These are phyloP conservation scores for Acacia confusa DNA, from an alignment of 306 rosid species.

Conservation along the genomic window DNA sequence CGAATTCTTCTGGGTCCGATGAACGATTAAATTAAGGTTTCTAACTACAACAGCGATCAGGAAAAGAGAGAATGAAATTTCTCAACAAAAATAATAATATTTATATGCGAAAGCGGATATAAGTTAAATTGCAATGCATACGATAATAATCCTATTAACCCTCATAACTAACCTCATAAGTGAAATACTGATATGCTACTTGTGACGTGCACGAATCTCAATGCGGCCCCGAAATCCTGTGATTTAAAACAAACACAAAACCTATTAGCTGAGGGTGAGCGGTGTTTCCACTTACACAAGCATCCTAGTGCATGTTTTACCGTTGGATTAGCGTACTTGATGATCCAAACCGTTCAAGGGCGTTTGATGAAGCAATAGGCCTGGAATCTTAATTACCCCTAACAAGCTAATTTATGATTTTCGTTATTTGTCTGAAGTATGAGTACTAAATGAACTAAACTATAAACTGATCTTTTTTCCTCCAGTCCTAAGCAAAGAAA, in stretches of 20 bases:
- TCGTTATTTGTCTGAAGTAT: not conserved
- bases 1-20: constrained; percentile 20
- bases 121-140: constrained; percentile 29
- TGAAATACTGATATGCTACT: not conserved
- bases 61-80: not conserved
- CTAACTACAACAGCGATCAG: constrained; percentile 10
- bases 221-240: not conserved
- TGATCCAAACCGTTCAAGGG: not conserved
- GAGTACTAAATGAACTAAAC: not conserved
- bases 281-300: not conserved
- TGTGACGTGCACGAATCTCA: constrained; percentile 7
- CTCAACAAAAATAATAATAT: not conserved
- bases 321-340: not conserved
- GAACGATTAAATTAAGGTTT: constrained; percentile 30
- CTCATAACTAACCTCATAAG: not conserved
- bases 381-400: constrained; percentile 2
- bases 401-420: not conserved
- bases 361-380: constrained; percentile 22
- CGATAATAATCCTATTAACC: constrained; percentile 13
- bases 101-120: constrained; percentile 24
- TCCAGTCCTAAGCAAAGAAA: not conserved
- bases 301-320: not conserved
- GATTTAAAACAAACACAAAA: not conserved
- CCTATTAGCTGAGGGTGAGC: not conserved
- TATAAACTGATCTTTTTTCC: not conserved